These are phyloP conservation scores for Sarocladium brachiariae DNA, from an alignment of 2,329 filamentous ascomycete genomes.

Conservation along the genomic window DNA sequence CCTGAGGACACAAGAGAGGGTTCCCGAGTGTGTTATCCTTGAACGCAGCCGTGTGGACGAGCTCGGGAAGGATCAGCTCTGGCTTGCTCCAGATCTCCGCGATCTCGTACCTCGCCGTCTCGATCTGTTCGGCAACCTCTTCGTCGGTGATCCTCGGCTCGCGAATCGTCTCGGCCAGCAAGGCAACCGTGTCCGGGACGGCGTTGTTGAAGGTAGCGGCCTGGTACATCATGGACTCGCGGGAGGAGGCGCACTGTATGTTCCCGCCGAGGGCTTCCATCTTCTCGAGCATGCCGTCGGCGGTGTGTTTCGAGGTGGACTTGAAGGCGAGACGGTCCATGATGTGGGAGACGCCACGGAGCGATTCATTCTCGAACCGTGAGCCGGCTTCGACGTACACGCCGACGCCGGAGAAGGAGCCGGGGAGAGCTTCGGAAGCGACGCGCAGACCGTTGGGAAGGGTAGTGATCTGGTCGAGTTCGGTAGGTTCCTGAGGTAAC, in stretches of 20 bases:
- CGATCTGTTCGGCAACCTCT: conserved; percentile 79
- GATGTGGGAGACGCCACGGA: conserved; percentile 91
- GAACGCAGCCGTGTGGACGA: conserved; percentile 92
- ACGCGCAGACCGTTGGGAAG: conserved; percentile 90
- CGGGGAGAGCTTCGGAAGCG: conserved; percentile 88
- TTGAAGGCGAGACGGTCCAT: conserved; percentile 96
- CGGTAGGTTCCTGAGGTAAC: conserved; percentile 58
- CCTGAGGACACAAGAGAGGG: conserved; percentile 82
- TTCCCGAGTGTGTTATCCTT: conserved; percentile 95
- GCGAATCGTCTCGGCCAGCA: conserved; percentile 91
- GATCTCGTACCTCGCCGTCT: conserved; percentile 92
- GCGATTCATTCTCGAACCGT: conserved; percentile 77
- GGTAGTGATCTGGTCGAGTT: conserved; percentile 81
- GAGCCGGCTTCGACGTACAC: conserved; percentile 96
- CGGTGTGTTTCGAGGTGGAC: conserved; percentile 62
- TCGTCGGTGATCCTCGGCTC: conserved; percentile 77
- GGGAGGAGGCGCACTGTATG: conserved; percentile 91
- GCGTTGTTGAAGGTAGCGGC: conserved; percentile 94
- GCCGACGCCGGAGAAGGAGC: conserved; percentile 89
- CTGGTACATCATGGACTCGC: conserved; percentile 98
- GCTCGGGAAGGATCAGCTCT: conserved; percentile 87
- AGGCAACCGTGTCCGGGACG: conserved; percentile 71
- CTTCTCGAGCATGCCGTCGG: conserved; percentile 80
- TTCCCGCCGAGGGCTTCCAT: conserved; percentile 89
- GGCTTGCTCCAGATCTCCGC: conserved; percentile 97